Evolutionary conservation across 176 grass and related monocot species (phyloP), one percentile per base, ranked within the genome.

Genomic region (Musa itinerans): DNA sequence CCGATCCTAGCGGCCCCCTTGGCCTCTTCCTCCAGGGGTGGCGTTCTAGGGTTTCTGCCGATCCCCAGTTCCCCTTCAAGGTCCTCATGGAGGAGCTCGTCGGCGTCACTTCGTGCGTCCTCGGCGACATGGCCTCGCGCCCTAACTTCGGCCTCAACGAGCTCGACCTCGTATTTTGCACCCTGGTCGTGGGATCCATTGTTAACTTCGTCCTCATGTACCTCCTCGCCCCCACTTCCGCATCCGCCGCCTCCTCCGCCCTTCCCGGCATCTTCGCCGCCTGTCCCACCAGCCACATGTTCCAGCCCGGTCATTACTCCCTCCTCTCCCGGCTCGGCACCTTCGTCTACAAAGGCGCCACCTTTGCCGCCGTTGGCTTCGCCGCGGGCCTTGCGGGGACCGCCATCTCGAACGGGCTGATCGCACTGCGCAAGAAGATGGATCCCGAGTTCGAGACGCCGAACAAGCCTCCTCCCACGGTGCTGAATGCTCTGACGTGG

Each of bases 1-100:
- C 68, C 9, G 68, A 70, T 70, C 68, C 19, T 14, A 19, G 43
- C 16, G 68, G 68, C 2, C 68, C 68, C 8, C 68, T 70, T 7
- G 68, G 43, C 1, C 8, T 70, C 29, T 70, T 70, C 68, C 14
- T 70, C 2, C 15, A 70, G 68, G 68, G 68, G 11, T 70, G 68
- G 68, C 68, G 68, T 19, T 50, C 68, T 12, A 50, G 68, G 17
- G 68, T 70, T 50, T n/a, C 15, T 17, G 68, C 68, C 17, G 68
- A 70, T 70, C 68, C 68, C 10, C 68, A 70, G 43, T 70, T 70
- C 68, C 68, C 68, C 2, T 70, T 70, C 68, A 70, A 70, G 68
- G 68, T 70, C 29, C 68, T 70, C 68, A 70, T 70, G 68, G 68
- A 70, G 48, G 68, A 70, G 68, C 0, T 70, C 2, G 68, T 70